Conservation (phyloP, 1,284 basidiomycete genomes). For the Trichosporon inkin region DNA sequence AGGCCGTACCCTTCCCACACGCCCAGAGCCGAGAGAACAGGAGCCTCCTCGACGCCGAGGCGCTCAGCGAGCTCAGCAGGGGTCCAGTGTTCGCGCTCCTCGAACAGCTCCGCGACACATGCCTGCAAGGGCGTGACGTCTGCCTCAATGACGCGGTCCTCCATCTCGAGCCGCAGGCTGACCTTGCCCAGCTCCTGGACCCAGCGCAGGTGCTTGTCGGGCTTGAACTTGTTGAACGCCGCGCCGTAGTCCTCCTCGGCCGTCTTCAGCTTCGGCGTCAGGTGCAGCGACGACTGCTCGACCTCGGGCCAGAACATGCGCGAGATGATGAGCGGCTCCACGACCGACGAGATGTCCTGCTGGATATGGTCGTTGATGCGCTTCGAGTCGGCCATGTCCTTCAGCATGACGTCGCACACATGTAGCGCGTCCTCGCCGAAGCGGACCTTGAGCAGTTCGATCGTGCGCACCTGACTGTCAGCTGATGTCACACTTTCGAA, state of each 20-base stretch:
- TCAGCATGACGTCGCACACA: conserved; percentile 93
- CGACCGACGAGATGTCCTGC: conserved; percentile 62
- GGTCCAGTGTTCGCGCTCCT: conserved; percentile 57
- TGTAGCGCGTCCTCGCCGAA: conserved; percentile 87
- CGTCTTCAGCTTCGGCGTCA: conserved; percentile 78
- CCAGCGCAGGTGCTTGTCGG: conserved; percentile 83
- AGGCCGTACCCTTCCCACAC: conserved; percentile 82
- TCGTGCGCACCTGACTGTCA: conserved; percentile 66
- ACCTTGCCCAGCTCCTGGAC: conserved; percentile 79
- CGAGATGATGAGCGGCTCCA: conserved; percentile 86
- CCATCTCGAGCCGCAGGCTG: conserved; percentile 68
- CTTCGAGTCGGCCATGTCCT: conserved; percentile 88
- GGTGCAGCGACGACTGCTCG: conserved; percentile 64
- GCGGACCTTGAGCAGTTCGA: conserved; percentile 86
- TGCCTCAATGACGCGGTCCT: conserved; percentile 69
- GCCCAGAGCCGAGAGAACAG: conserved; percentile 66
- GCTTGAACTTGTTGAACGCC: conserved; percentile 74
- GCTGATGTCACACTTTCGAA: too few species aligned
- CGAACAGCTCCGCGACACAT: conserved; percentile 80
- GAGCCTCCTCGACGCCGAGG: conserved; percentile 62
- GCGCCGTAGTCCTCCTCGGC: conserved; percentile 69
- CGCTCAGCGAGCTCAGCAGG: conserved; percentile 58
- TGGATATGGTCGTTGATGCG: conserved; percentile 80
- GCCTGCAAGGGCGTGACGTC: conserved; percentile 83
- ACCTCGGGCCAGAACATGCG: conserved; percentile 87